Evolutionary conservation across 129 eudicot genomes (phyloP).

Genomic region (Artemisia tridentata): DNA sequence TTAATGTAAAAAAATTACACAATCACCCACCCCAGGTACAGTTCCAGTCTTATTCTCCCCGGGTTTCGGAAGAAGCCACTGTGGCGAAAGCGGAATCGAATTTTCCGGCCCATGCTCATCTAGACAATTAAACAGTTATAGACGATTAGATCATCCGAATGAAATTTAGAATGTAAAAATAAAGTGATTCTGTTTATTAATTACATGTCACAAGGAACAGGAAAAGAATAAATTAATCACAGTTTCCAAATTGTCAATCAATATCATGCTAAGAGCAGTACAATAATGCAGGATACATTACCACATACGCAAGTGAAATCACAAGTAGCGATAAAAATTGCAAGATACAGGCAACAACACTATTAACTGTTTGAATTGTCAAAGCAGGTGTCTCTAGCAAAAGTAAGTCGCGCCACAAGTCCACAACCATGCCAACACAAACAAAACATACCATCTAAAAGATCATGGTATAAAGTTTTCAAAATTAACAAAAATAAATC

Average conservation of each 20-base stretch:
- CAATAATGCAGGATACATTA: not conserved
- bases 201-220: not conserved
- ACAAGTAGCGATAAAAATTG: not conserved
- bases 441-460: too few species aligned
- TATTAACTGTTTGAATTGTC: too few species aligned
- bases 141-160: not conserved
- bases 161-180: not conserved
- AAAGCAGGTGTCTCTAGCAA: too few species aligned
- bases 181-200: not conserved
- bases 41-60: conserved; percentile 79
- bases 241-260: not conserved
- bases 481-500: too few species aligned
- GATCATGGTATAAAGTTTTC: too few species aligned
- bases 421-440: too few species aligned
- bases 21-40: conserved; percentile 60
- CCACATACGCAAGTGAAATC: not conserved
- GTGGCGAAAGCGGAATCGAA: conserved; percentile 93
- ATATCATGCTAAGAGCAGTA: not conserved
- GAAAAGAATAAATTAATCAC: not conserved
- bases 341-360: too few species aligned
- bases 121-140: conserved; percentile 35
- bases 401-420: too few species aligned
- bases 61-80: conserved; percentile 92
- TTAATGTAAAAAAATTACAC: not conserved
- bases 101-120: conserved; percentile 70